Conservation (phyloP, 306 rosid genomes). For the Dryas octopetala region DNA sequence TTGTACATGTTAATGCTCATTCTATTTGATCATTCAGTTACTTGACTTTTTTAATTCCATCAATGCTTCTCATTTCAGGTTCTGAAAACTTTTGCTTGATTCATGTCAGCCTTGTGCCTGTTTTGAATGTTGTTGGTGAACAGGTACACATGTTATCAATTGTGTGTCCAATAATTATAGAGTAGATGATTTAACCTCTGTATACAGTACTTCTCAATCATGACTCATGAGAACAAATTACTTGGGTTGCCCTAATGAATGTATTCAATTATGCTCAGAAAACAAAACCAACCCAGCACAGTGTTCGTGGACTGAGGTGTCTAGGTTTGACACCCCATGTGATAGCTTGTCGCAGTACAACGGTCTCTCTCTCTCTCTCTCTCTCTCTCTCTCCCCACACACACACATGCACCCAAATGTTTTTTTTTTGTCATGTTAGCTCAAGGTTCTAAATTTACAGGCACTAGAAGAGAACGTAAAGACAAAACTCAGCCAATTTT, state of each 20-base stretch:
- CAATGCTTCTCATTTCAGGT: slow-evolving; percentile 29
- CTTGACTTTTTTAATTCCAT: neutral
- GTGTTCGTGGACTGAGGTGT: slow-evolving; percentile 49
- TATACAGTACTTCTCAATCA: neutral
- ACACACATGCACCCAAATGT: neutral
- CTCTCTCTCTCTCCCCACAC: neutral
- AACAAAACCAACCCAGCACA: slow-evolving; percentile 57
- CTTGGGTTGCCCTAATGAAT: slow-evolving; percentile 19
- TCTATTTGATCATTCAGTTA: neutral
- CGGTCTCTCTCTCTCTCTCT: slow-evolving; percentile 26
- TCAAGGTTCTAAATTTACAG: slow-evolving; percentile 41
- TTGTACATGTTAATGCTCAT: neutral
- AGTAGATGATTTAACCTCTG: neutral
- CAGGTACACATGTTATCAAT: slow-evolving; percentile 29
- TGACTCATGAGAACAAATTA: neutral
- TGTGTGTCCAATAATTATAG: neutral
- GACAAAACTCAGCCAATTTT: slow-evolving; percentile 83
- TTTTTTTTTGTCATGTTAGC: slow-evolving; percentile 20
- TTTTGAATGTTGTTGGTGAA: slow-evolving; percentile 51
- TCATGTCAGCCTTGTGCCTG: slow-evolving; percentile 60
- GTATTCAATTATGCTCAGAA: slow-evolving; percentile 36
- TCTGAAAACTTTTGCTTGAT: slow-evolving; percentile 45
- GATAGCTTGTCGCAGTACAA: slow-evolving; percentile 56
- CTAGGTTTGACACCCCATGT: slow-evolving; percentile 48
- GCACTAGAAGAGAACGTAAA: slow-evolving; percentile 73